phyloP scores from a whole-genome alignment of 2,329 filamentous ascomycete genomes.

The Dryadomyces quercivorus region DNA sequence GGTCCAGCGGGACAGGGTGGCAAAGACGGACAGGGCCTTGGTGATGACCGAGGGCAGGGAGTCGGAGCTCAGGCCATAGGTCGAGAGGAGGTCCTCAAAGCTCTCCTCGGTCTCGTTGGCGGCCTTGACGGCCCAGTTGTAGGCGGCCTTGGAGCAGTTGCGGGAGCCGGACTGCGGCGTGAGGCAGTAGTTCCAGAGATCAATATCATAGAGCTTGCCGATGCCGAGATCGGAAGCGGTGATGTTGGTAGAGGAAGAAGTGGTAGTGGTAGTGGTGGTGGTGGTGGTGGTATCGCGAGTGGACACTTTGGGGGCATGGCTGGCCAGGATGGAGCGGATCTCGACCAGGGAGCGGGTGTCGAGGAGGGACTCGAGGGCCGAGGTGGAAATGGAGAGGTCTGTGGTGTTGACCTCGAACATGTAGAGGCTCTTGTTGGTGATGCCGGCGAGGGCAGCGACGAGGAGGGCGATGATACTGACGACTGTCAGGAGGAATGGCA shows the following conservation, averaged over 20 bases:
- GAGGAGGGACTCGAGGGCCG: slow-evolving; percentile 1
- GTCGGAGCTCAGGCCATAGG: slow-evolving; percentile 40
- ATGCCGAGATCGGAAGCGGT: slow-evolving; percentile 49
- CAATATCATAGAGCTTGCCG: slow-evolving; percentile 66
- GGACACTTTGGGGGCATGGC: neutral
- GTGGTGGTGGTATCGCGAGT: slow-evolving; percentile 9
- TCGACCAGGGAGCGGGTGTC: neutral
- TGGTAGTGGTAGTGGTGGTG: slow-evolving; percentile 12
- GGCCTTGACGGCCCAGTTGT: slow-evolving; percentile 65
- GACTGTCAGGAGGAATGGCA: slow-evolving; percentile 73
- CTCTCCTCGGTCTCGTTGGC: slow-evolving; percentile 47
- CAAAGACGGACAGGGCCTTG: slow-evolving; percentile 60
- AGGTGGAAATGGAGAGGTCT: slow-evolving; percentile 38
- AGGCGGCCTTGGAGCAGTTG: slow-evolving; percentile 58
- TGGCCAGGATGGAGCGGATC: neutral
- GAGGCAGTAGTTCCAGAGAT: slow-evolving; percentile 79
- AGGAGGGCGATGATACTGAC: slow-evolving; percentile 61
- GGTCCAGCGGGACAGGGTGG: slow-evolving; percentile 67
- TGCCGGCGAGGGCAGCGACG: slow-evolving; percentile 41
- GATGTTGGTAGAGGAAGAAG: slow-evolving; percentile 35
- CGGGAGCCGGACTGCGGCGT: slow-evolving; percentile 42
- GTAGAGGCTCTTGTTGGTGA: slow-evolving; percentile 42
- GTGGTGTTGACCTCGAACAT: slow-evolving; percentile 50
- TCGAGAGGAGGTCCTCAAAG: slow-evolving; percentile 40
- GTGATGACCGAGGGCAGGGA: slow-evolving; percentile 53